These are phyloP conservation scores for Tetrastigma voinierianum DNA, from an alignment of 164 flowering plant species.

Conservation along the genomic window DNA sequence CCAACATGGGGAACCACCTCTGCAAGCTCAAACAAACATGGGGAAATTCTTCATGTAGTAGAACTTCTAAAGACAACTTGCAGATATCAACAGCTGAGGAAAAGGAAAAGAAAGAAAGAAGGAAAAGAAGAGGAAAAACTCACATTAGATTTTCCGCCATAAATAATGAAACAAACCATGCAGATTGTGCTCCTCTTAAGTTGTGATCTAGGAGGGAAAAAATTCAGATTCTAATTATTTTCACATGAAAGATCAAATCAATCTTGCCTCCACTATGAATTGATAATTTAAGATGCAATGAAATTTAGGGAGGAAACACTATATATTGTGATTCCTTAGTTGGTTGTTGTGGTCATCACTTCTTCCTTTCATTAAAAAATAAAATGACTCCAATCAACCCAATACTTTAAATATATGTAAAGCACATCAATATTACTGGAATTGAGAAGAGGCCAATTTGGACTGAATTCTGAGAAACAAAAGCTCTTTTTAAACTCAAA, in stretches of 20 bases:
- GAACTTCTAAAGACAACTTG: neutral
- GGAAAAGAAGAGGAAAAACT: neutral
- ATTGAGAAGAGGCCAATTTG: neutral
- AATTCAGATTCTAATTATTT: neutral
- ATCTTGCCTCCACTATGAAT: neutral
- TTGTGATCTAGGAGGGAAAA: neutral
- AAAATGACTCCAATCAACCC: neutral
- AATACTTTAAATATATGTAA: neutral
- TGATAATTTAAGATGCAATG: neutral
- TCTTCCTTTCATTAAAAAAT: neutral
- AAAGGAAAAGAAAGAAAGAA: neutral
- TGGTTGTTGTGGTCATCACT: neutral
- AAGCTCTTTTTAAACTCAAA: no score
- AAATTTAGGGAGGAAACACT: neutral
- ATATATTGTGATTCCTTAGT: neutral
- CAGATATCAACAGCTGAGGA: slow-evolving; percentile 5
- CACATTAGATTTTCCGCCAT: neutral
- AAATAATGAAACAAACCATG: neutral
- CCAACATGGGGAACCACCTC: neutral
- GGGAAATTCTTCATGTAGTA: slow-evolving; percentile 12
- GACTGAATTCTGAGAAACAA: no score
- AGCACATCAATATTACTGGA: neutral
- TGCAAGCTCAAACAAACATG: neutral
- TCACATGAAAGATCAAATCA: neutral
- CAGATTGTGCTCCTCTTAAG: neutral